Evolutionary conservation across 768 basidiomycete genomes (phyloP).

Genomic region (Collybiopsis luxurians): DNA sequence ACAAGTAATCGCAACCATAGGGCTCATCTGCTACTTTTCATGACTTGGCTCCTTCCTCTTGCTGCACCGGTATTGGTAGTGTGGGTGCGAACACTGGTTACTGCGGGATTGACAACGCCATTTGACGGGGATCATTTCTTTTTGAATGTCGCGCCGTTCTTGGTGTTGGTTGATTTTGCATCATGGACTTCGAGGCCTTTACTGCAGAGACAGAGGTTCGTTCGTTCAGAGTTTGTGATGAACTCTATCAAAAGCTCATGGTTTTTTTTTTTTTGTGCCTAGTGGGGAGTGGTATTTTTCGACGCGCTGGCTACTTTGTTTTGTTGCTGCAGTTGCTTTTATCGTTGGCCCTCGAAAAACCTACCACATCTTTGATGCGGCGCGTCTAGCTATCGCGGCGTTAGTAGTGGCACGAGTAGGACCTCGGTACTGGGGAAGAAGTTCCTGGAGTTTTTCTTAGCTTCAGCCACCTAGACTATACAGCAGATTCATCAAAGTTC

Average conservation of each 20-base stretch:
- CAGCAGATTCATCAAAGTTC: not conserved
- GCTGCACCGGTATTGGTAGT: slow-evolving; percentile 77
- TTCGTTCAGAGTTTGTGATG: slow-evolving; percentile 7
- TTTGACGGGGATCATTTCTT: slow-evolving; percentile 83
- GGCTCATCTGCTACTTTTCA: slow-evolving; percentile 64
- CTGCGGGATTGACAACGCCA: slow-evolving; percentile 74
- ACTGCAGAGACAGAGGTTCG: slow-evolving; percentile 42
- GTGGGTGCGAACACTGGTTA: slow-evolving; percentile 84
- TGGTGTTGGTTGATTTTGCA: slow-evolving; percentile 60
- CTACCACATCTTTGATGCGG: slow-evolving; percentile 64
- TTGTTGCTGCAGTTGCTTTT: slow-evolving; percentile 53
- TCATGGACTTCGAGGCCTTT: slow-evolving; percentile 45
- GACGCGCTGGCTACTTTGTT: slow-evolving; percentile 51
- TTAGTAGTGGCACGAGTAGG: slow-evolving; percentile 47
- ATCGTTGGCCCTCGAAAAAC: slow-evolving; percentile 64
- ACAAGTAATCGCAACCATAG: slow-evolving; percentile 44
- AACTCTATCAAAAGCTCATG: slow-evolving; percentile 8
- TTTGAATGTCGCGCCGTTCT: slow-evolving; percentile 59
- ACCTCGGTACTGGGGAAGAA: slow-evolving; percentile 47
- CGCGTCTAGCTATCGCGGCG: slow-evolving; percentile 44
- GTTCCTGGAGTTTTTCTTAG: slow-evolving; percentile 23
- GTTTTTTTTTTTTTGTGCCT: slow-evolving; percentile 11
- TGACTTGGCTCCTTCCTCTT: slow-evolving; percentile 81
- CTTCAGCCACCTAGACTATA: not conserved
- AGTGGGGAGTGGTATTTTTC: slow-evolving; percentile 42